Base-by-base conservation (phyloP, 2,329 filamentous ascomycete species). In the Pseudogymnoascus verrucosus region DNA sequence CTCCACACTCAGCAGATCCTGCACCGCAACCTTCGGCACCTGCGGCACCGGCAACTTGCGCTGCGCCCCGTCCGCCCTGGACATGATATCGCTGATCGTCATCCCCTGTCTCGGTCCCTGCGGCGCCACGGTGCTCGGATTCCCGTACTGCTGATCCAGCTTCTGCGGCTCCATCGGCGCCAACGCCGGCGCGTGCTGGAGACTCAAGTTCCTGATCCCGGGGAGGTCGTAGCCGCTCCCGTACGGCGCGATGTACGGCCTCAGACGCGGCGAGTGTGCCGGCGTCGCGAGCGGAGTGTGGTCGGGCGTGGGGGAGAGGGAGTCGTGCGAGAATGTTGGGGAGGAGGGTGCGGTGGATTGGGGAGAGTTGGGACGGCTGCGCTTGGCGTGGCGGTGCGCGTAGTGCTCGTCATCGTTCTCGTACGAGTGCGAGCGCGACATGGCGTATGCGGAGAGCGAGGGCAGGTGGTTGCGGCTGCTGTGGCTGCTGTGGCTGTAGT, bases 251-350 rank as follows among this genome's bases (percentile, higher is more conserved):
- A 28, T 26, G 72, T 90, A 89, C 2, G 93, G 91, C 65, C 93
- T 85, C 69, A 99, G 82, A 47, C 95, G 90, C 61, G 95, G 95
- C 16, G 93, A 97, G 76, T 98, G 95, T 47, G 93, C 93, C 4
- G 93, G 93, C 4, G 93, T 99, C 28, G 93, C 93, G 63, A 98
- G 86, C n/a, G 93, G 93, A n/a, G 95, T 98, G 79, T 97, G 93
- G 73, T 98, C 93, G 10, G 93, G 95, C 1, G 93, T 99, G 4
- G 93, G 95, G 8, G 93, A 98, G 57, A 93, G 84, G 10, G 93
- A 97, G 76, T 96, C 92, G 77, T 97, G 92, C 1, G 93, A 97
- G 76, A 97, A 96, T 3, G 93, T 97, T 26, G 93, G 93, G 34
- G 93, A 98, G 26, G 93, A 96, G 19, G 95, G 95, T 59, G 93